Evolutionary conservation across 169 alveolate genomes (phyloP), one percentile per base, ranked within the genome.

Genomic region (Eimeria nieschulzi): DNA sequence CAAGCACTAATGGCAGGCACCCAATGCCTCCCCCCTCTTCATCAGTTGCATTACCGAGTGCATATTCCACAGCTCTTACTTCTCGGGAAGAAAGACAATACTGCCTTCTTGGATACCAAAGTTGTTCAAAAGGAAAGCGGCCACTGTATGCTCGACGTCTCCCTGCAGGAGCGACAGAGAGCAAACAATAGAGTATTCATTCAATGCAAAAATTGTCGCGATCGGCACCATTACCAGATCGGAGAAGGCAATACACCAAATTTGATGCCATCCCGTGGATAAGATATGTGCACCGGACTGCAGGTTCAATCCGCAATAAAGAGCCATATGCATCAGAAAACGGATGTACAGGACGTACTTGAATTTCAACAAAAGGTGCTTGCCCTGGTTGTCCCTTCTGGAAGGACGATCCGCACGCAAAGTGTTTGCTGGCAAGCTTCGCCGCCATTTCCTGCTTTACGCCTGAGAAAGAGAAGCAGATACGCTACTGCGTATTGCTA

Each of bases 381-480:
- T 56, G 87, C 17, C 87, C 87, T 6, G 87, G 87, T 55, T 79
- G 87, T 72, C 87, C 87, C 73, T 79, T 79, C n/a, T 79, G 87
- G 15, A 79, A 79, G 21, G 87, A 79, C 51, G 87, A n/a, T 8
- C 87, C 87, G 53, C 87, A 79, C 1, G 87, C 87, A 79, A 79
- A 79, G 46, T 79, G 87, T 19, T 79, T 79, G 56, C 87, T 79
- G 73, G 87, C 87, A 59, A 79, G 87, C 39, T 56, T 79, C 87
- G 75, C 87, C n/a, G 87, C 87, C 73, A 46, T 55, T 23, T 79
- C 87, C 75, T 55, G 87, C 53, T 55, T 79, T 26, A 79, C 87
- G 75, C 73, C 87, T 79, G 87, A 61, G 72, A 64, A 70, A 53
- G 54, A 0, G 25, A 46, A 39, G 17, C 17, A 19, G 78, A 19